Evolutionary conservation across 2,329 filamentous ascomycete species (phyloP).

Genomic region (Penicillium sp.): DNA sequence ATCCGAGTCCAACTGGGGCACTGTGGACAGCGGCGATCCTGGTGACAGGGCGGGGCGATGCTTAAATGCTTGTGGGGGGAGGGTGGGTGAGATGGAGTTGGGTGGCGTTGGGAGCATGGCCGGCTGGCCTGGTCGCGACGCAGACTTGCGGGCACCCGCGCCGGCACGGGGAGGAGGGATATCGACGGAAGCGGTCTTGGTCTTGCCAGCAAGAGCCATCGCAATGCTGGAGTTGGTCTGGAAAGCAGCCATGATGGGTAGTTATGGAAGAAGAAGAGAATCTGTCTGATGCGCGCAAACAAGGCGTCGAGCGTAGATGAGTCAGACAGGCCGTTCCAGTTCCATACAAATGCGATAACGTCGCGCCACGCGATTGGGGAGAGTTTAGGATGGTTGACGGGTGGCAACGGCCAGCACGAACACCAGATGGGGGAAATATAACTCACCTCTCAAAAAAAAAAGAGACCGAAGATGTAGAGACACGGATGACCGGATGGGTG

Average conservation of each 20-base stretch:
- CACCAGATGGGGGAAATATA: not conserved
- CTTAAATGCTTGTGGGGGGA: conserved; percentile 80
- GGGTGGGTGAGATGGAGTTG: conserved; percentile 88
- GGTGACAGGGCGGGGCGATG: conserved; percentile 55
- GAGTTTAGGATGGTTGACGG: not conserved
- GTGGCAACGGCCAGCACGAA: conserved; percentile 21
- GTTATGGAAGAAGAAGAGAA: conserved; percentile 9
- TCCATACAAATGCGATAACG: conserved; percentile 23
- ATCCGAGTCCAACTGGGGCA: conserved; percentile 74
- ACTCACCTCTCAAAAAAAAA: conserved; percentile 27
- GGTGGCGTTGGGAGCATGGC: conserved; percentile 79
- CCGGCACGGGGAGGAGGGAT: conserved; percentile 50
- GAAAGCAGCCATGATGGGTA: conserved; percentile 51
- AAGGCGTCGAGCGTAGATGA: conserved; percentile 23
- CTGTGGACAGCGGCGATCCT: conserved; percentile 48
- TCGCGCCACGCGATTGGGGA: conserved; percentile 22
- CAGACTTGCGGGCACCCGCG: conserved; percentile 33
- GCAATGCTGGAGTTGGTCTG: conserved; percentile 51
- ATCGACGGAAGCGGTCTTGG: conserved; percentile 55
- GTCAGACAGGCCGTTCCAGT: conserved; percentile 27
- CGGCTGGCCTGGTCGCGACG: conserved; percentile 39
- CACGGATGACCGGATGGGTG: not conserved
- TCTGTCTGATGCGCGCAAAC: conserved; percentile 16
- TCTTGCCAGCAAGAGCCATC: conserved; percentile 56
- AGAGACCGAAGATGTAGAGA: conserved; percentile 19